These are phyloP conservation scores for Epichloe gansuensis DNA, from an alignment of 2,329 filamentous ascomycete genomes.

Conservation along the genomic window DNA sequence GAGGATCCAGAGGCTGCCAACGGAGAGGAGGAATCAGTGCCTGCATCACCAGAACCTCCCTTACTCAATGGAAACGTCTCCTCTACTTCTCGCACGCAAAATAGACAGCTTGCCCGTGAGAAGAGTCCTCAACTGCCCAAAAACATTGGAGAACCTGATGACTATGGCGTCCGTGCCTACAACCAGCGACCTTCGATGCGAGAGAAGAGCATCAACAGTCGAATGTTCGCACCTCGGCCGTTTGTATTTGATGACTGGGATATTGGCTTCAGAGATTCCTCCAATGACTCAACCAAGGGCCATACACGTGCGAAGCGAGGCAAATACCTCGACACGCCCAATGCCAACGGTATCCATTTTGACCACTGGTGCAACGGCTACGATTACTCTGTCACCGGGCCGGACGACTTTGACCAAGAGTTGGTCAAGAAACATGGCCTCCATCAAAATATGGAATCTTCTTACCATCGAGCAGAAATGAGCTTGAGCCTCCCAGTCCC, in stretches of 20 bases:
- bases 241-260: constrained; percentile 40
- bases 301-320: constrained; percentile 41
- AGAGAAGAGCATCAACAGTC: constrained; percentile 36
- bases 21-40: constrained; percentile 23
- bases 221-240: constrained; percentile 35
- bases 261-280: constrained; percentile 48
- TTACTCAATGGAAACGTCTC: constrained; percentile 16
- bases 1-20: constrained; percentile 22
- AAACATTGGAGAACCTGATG: constrained; percentile 35
- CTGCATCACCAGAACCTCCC: constrained; percentile 24
- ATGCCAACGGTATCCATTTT: constrained; percentile 40
- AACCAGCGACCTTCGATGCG: constrained; percentile 26
- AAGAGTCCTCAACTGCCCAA: constrained; percentile 28
- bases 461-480: constrained; percentile 34
- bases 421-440: constrained; percentile 36
- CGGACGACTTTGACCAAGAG: constrained; percentile 39
- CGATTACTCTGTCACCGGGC: constrained; percentile 36
- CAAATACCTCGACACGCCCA: constrained; percentile 41
- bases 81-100: constrained; percentile 14
- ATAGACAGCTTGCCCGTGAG: constrained; percentile 21
- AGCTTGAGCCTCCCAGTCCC: constrained; percentile 26
- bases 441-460: constrained; percentile 42
- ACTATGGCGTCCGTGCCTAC: constrained; percentile 36
- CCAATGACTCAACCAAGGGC: constrained; percentile 41
- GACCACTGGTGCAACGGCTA: constrained; percentile 42